Percentiles rank a stretch among this genome's conserved stretches.
These are phyloP conservation scores for Silene vulgaris DNA, from an alignment of 179 eudicot genomes.

Conservation along the genomic window DNA sequence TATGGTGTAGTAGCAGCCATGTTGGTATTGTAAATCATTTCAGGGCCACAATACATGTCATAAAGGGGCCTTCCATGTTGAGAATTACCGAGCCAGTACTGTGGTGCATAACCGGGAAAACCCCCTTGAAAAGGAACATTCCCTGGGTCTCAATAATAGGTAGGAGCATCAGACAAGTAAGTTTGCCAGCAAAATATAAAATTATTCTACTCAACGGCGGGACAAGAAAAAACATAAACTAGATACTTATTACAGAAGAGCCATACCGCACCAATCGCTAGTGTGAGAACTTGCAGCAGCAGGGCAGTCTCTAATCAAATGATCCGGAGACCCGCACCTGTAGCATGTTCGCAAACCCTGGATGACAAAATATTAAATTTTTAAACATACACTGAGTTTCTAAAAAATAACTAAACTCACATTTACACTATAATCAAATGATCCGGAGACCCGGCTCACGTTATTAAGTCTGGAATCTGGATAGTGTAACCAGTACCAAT, in stretches of 20 bases:
- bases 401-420: not conserved
- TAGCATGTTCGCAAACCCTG: constrained; percentile 61
- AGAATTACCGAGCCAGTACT: constrained; percentile 48
- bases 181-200: not conserved
- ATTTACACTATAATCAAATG: no score
- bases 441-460: not conserved
- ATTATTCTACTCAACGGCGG: not conserved
- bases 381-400: not conserved
- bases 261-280: constrained; percentile 30
- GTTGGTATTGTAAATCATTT: constrained; percentile 41
- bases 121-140: constrained; percentile 39
- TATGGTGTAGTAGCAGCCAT: constrained; percentile 35
- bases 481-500: not conserved
- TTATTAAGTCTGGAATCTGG: not conserved
- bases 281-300: constrained; percentile 35
- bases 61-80: constrained; percentile 39
- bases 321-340: constrained; percentile 66
- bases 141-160: constrained; percentile 28
- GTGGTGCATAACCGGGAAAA: constrained; percentile 40
- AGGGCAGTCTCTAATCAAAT: constrained; percentile 68
- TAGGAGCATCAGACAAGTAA: constrained; percentile 13
- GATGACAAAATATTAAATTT: constrained; percentile 15
- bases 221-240: not conserved
- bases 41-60: constrained; percentile 48
- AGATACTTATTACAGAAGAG: constrained; percentile 19